Evolutionary conservation across 2,329 filamentous ascomycete species (phyloP).

Genomic region (Incumbomyces lentus): DNA sequence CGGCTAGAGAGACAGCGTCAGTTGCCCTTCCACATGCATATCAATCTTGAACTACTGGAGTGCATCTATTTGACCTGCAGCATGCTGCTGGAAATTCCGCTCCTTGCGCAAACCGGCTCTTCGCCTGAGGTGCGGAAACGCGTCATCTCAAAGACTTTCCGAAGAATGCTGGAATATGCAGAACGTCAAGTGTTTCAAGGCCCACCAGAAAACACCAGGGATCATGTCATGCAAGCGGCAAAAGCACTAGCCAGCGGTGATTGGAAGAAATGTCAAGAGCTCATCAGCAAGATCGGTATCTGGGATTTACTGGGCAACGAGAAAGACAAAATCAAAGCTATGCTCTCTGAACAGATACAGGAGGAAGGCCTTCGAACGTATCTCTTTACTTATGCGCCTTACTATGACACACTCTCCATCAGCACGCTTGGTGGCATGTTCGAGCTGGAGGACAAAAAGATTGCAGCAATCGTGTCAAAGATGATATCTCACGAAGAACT

Average conservation of each 20-base stretch:
- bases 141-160: slow-evolving; percentile 98
- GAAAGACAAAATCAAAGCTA: slow-evolving; percentile 76
- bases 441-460: slow-evolving; percentile 82
- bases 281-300: slow-evolving; percentile 98
- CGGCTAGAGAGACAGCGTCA: slow-evolving; percentile 93
- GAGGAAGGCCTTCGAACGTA: slow-evolving; percentile 97
- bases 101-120: slow-evolving; percentile 91
- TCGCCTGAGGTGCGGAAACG: slow-evolving; percentile 95
- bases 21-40: slow-evolving; percentile 99
- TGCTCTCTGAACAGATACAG: slow-evolving; percentile 97
- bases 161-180: slow-evolving; percentile 97
- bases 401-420: slow-evolving; percentile 92
- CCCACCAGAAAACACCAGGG: slow-evolving; percentile 94
- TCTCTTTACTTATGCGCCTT: slow-evolving; percentile 97
- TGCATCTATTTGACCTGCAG: slow-evolving; percentile 98
- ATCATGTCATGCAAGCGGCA: slow-evolving; percentile 98
- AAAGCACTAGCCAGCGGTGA: slow-evolving; percentile 94
- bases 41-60: slow-evolving; percentile 95
- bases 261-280: slow-evolving; percentile 92
- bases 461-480: slow-evolving; percentile 89
- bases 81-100: slow-evolving; percentile 96
- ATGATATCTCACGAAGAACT: slow-evolving; percentile 99
- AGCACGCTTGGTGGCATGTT: slow-evolving; percentile 86
- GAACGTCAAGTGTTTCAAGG: slow-evolving; percentile 99
- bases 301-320: slow-evolving; percentile 95